Evolutionary conservation across 179 eudicot species (phyloP).

Genomic region (Carnegiea gigantea): DNA sequence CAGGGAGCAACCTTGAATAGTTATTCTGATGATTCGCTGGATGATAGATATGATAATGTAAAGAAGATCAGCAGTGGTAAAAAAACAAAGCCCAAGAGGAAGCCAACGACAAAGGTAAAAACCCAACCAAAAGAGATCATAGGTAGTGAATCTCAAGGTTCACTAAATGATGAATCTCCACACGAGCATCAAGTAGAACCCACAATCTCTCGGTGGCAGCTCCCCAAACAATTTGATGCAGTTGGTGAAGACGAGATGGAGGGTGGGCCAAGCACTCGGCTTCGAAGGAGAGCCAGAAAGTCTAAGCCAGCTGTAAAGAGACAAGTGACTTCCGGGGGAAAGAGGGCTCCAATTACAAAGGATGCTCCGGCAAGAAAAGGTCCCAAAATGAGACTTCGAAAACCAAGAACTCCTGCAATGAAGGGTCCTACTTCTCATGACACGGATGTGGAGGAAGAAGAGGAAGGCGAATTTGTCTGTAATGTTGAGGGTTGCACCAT

Average conservation of each 20-base stretch:
- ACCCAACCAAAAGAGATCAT: conserved; percentile 15
- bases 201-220: conserved; percentile 22
- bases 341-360: conserved; percentile 27
- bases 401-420: conserved; percentile 20
- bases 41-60: conserved; percentile 24
- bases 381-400: conserved; percentile 38
- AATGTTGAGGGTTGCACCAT: conserved; percentile 89
- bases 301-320: conserved; percentile 35
- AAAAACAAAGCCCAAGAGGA: conserved; percentile 19
- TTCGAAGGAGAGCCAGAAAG: conserved; percentile 57
- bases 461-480: conserved; percentile 59
- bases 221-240: conserved; percentile 32
- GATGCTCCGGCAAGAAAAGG: conserved; percentile 31
- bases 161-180: conserved; percentile 28
- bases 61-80: conserved; percentile 29
- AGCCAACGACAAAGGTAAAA: conserved; percentile 25
- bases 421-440: conserved; percentile 16
- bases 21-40: conserved; percentile 34
- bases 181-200: conserved; percentile 12
- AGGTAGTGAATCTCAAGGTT: conserved; percentile 38
- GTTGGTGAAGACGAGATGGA: conserved; percentile 47
- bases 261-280: conserved; percentile 80
- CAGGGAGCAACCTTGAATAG: conserved; percentile 8
- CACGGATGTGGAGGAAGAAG: conserved; percentile 31
- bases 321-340: conserved; percentile 39